phyloP scores from a whole-genome alignment of 2,329 filamentous ascomycete species.

The Arthrinium puccinioides region DNA sequence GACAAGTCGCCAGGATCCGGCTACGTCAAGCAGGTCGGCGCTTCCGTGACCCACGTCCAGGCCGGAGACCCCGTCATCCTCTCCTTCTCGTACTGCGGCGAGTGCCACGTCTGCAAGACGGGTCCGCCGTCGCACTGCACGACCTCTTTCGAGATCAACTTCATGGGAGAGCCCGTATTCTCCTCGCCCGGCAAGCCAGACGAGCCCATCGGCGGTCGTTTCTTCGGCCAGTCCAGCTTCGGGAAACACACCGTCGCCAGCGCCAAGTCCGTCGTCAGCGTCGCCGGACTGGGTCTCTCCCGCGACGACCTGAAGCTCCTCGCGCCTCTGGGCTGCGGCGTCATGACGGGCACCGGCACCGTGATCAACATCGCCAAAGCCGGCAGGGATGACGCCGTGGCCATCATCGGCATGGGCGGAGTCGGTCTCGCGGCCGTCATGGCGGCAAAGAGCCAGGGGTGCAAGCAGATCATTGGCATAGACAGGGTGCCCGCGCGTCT shows the following conservation, averaged over 20 bases:
- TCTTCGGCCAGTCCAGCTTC: slow-evolving; percentile 10
- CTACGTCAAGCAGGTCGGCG: slow-evolving; percentile 37
- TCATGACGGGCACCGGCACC: slow-evolving; percentile 6
- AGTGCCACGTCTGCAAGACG: slow-evolving; percentile 39
- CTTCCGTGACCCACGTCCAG: slow-evolving; percentile 30
- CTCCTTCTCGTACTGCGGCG: slow-evolving; percentile 37
- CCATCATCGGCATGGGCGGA: slow-evolving; percentile 7
- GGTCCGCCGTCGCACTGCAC: slow-evolving; percentile 39
- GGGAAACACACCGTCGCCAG: slow-evolving; percentile 6
- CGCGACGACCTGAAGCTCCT: slow-evolving; percentile 7
- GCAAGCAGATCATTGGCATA: slow-evolving; percentile 36
- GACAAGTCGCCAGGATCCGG: slow-evolving; percentile 26
- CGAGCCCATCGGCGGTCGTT: slow-evolving; percentile 29
- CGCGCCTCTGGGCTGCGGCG: slow-evolving; percentile 6
- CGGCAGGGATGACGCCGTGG: slow-evolving; percentile 3
- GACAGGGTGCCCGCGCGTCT: slow-evolving; percentile 60
- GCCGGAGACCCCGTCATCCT: slow-evolving; percentile 38
- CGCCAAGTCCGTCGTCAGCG: slow-evolving; percentile 5
- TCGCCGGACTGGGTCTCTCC: slow-evolving; percentile 1
- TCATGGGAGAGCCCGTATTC: slow-evolving; percentile 41
- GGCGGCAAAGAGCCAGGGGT: slow-evolving; percentile 4
- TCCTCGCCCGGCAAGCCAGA: slow-evolving; percentile 27
- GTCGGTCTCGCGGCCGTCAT: slow-evolving; percentile 7
- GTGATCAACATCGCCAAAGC: slow-evolving; percentile 6
- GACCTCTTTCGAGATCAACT: slow-evolving; percentile 41